Evolutionary conservation across 495 filamentous ascomycete species (phyloP).

Genomic region (Aspergillus biplanus): DNA sequence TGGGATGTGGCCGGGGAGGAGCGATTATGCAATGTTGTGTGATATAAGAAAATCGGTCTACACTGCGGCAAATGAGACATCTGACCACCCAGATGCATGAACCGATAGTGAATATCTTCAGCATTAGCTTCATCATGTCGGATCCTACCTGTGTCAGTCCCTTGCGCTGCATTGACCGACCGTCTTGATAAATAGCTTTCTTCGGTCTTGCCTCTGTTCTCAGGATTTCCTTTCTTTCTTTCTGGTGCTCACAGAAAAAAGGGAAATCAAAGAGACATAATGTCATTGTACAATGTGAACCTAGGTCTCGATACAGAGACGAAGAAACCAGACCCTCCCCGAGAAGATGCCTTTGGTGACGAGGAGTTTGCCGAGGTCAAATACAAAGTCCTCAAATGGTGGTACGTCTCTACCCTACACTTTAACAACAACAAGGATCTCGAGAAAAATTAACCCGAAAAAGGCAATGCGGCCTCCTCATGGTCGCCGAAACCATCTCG

Average conservation of each 20-base stretch:
- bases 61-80: not conserved
- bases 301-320: not conserved
- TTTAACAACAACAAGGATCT: not conserved
- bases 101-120: not conserved
- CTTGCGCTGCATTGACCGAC: not conserved
- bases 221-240: not conserved
- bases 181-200: not conserved
- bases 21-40: too few relatives aligned
- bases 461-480: conserved; percentile 22
- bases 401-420: conserved; percentile 36
- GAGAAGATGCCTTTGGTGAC: conserved; percentile 43
- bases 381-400: conserved; percentile 50
- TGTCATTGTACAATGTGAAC: not conserved
- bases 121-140: not conserved
- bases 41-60: not conserved
- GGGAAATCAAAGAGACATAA: not conserved
- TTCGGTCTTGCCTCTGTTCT: not conserved
- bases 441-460: not conserved
- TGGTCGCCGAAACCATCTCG: conserved; percentile 73
- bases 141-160: conserved; percentile 1
- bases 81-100: not conserved
- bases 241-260: not conserved
- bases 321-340: conserved; percentile 1
- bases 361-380: conserved; percentile 44
- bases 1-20: too few relatives aligned